A percentile compares a stretch with the other conserved stretches of the same genome.
Evolutionary conservation across 768 basidiomycete genomes (phyloP).

Genomic region (Suillus cothurnatus): DNA sequence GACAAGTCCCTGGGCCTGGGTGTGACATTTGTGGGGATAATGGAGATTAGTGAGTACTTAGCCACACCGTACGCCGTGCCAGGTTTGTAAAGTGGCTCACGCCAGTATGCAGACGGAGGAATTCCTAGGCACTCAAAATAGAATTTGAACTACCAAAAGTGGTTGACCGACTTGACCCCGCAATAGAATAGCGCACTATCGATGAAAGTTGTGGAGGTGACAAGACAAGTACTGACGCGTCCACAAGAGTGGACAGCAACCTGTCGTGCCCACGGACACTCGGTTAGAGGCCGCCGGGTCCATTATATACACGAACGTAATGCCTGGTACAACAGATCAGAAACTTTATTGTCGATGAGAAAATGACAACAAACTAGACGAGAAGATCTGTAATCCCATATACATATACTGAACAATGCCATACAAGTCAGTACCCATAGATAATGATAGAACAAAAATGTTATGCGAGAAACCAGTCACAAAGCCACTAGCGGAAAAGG

Average conservation of each 20-base stretch:
- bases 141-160: neutral
- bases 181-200: neutral
- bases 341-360: neutral
- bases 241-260: too few species aligned
- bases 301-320: slow-evolving; percentile 72
- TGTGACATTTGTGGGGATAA: neutral
- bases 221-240: too few species aligned
- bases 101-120: neutral
- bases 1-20: neutral
- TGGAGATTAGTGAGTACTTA: neutral
- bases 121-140: too few species aligned
- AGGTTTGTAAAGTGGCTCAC: neutral
- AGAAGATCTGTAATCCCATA: slow-evolving; percentile 55
- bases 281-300: slow-evolving; percentile 65
- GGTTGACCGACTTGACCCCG: neutral
- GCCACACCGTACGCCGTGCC: too few species aligned
- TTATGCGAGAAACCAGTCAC: neutral
- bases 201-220: too few species aligned
- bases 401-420: slow-evolving; percentile 31
- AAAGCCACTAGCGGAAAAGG: neutral
- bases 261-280: too few species aligned
- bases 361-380: slow-evolving; percentile 29
- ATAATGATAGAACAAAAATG: neutral
- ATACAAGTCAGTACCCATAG: neutral
- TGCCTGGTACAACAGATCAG: slow-evolving; percentile 40